Conservation (phyloP, 257 asterid species). For the Plantago elongata region DNA sequence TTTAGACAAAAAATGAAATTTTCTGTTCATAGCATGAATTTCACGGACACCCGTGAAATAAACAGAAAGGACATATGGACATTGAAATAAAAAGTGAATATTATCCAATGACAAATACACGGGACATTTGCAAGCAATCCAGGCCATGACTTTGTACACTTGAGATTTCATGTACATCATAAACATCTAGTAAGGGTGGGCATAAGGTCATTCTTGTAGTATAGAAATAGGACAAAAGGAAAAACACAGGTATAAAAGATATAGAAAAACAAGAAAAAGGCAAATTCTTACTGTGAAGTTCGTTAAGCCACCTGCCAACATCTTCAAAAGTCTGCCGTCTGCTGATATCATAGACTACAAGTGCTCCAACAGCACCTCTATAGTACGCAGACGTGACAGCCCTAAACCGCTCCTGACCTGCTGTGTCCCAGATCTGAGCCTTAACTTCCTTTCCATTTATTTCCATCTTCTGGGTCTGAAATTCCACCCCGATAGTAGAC, state of each 20-base stretch:
- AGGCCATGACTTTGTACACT: too few relatives aligned
- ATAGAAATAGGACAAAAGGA: too few relatives aligned
- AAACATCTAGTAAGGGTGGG: too few relatives aligned
- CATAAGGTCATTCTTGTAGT: too few relatives aligned
- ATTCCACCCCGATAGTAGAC: conserved; percentile 95
- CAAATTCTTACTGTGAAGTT: conserved; percentile 79
- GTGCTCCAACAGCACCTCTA: conserved; percentile 98
- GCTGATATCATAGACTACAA: conserved; percentile 87
- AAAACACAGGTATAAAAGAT: not conserved
- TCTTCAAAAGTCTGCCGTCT: conserved; percentile 84
- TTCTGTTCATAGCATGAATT: too few relatives aligned
- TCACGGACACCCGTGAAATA: too few relatives aligned
- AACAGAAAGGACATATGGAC: too few relatives aligned
- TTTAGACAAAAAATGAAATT: too few relatives aligned
- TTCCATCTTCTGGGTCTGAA: conserved; percentile 87
- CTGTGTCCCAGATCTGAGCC: conserved; percentile 98
- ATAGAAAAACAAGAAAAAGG: not conserved
- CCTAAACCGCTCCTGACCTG: conserved; percentile 97
- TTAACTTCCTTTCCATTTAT: conserved; percentile 86
- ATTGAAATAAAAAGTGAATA: too few relatives aligned
- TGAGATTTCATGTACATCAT: too few relatives aligned
- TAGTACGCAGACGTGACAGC: conserved; percentile 97
- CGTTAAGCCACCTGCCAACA: conserved; percentile 84
- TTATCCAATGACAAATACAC: too few relatives aligned
- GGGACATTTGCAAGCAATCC: too few relatives aligned